These are phyloP conservation scores for Pythium utonaiense DNA, from an alignment of 352 stramenopile genomes.

Conservation along the genomic window DNA sequence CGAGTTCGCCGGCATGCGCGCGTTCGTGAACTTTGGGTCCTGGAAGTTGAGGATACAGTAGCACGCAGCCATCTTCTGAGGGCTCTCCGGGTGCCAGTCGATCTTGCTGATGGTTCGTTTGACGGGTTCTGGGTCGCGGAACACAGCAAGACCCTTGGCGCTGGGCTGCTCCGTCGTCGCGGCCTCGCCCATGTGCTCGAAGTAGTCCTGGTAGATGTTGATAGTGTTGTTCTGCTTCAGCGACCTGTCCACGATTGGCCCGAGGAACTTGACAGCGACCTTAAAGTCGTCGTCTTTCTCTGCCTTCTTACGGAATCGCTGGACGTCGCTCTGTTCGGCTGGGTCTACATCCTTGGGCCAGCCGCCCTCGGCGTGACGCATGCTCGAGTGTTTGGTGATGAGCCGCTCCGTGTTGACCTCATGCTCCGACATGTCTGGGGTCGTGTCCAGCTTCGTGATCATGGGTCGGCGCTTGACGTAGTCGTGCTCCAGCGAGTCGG, in stretches of 20 bases:
- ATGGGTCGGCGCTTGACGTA: constrained; percentile 89
- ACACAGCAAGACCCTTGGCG: constrained; percentile 95
- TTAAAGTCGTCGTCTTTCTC: constrained; percentile 98
- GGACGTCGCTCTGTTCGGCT: constrained; percentile 94
- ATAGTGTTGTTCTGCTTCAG: constrained; percentile 99
- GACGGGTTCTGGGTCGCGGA: constrained; percentile 92
- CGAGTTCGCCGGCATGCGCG: constrained; percentile 73
- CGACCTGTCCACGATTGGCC: constrained; percentile 88
- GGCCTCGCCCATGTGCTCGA: constrained; percentile 87
- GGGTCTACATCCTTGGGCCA: constrained; percentile 98
- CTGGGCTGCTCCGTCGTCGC: constrained; percentile 93
- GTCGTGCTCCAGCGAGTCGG: constrained; percentile 83
- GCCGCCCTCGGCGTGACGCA: constrained; percentile 94
- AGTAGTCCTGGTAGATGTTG: constrained; percentile 98
- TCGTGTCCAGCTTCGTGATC: constrained; percentile 86
- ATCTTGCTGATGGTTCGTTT: constrained; percentile 95
- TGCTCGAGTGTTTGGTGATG: constrained; percentile 91
- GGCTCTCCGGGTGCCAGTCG: constrained; percentile 96
- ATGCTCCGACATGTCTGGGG: constrained; percentile 89
- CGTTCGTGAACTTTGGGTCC: constrained; percentile 89
- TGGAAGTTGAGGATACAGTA: constrained; percentile 96
- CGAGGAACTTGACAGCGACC: constrained; percentile 90
- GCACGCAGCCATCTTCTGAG: constrained; percentile 94
- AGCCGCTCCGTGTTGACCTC: constrained; percentile 94
- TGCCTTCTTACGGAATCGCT: constrained; percentile 95